Conservation (phyloP, 148 eudicot genomes). For the Silene latifolia region DNA sequence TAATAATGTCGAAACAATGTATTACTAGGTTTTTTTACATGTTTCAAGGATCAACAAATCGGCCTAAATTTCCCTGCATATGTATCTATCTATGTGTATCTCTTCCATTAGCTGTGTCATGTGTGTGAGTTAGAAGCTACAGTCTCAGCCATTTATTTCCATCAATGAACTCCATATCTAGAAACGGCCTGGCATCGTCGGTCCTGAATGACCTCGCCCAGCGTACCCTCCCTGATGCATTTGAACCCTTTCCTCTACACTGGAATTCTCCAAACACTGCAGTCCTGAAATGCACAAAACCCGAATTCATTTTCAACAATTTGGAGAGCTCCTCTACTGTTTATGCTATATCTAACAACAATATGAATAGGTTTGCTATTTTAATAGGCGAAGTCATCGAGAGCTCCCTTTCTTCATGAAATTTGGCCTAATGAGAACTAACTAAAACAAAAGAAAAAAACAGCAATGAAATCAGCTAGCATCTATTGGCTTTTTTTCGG, state of each 20-base stretch:
- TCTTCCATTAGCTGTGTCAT: not conserved
- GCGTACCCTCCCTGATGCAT: conserved; percentile 41
- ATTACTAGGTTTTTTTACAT: conserved; percentile 16
- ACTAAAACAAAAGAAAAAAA: too few species aligned
- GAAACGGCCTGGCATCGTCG: conserved; percentile 47
- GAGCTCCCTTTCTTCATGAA: too few species aligned
- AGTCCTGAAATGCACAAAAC: conserved; percentile 35
- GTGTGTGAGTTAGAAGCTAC: conserved; percentile 16
- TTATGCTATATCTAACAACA: too few species aligned
- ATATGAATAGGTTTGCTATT: too few species aligned
- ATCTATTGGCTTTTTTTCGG: too few species aligned
- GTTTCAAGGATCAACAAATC: conserved; percentile 17
- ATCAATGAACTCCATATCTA: conserved; percentile 54
- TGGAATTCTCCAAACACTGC: conserved; percentile 68
- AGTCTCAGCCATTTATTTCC: conserved; percentile 80
- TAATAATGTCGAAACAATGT: conserved; percentile 13
- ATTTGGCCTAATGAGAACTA: too few species aligned
- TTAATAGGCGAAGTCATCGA: too few species aligned
- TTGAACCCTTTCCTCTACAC: conserved; percentile 73
- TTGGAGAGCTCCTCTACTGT: too few species aligned
- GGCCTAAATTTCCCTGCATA: not conserved
- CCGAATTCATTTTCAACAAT: too few species aligned
- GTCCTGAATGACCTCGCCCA: conserved; percentile 58
- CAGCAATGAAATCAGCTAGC: too few species aligned
- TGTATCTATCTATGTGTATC: not conserved